phyloP scores from a whole-genome alignment of 495 filamentous ascomycete species.

The Penicillium verhagenii region DNA sequence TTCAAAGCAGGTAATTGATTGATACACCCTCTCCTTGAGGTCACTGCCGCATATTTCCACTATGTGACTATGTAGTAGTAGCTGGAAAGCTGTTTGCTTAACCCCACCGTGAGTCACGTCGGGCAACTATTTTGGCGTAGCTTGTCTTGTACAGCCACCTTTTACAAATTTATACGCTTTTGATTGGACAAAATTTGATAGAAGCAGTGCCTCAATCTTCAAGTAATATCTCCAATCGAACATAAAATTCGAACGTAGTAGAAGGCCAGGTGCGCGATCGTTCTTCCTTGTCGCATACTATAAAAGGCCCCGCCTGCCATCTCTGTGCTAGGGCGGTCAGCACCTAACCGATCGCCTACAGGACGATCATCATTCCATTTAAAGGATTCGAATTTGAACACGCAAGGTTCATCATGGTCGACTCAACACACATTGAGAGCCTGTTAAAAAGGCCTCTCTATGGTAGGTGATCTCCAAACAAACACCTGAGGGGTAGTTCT shows the following conservation, averaged over 20 bases:
- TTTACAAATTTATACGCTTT: neutral
- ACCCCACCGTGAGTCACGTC: conserved; percentile 8
- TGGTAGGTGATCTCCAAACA: conserved; percentile 31
- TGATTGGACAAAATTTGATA: neutral
- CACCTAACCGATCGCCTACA: conserved; percentile 18
- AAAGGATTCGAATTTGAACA: conserved; percentile 6
- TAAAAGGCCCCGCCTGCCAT: neutral
- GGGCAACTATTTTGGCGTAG: conserved; percentile 4
- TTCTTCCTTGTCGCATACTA: neutral
- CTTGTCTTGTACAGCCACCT: conserved; percentile 2
- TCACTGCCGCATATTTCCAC: too few species aligned
- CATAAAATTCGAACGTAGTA: too few species aligned
- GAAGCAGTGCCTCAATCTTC: neutral
- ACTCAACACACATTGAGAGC: conserved; percentile 40
- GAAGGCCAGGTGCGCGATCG: too few species aligned
- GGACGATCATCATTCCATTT: conserved; percentile 15
- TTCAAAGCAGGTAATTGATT: too few species aligned
- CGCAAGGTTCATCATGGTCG: conserved; percentile 19
- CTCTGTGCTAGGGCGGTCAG: neutral
- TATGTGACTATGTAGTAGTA: too few species aligned
- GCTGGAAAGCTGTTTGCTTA: neutral
- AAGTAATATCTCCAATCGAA: neutral
- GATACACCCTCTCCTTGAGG: too few species aligned
- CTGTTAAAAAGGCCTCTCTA: conserved; percentile 64
- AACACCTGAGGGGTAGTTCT: neutral